These are phyloP conservation scores for Dothideomycetidae sp. DNA, from an alignment of 2,329 filamentous ascomycete species.

Conservation along the genomic window DNA sequence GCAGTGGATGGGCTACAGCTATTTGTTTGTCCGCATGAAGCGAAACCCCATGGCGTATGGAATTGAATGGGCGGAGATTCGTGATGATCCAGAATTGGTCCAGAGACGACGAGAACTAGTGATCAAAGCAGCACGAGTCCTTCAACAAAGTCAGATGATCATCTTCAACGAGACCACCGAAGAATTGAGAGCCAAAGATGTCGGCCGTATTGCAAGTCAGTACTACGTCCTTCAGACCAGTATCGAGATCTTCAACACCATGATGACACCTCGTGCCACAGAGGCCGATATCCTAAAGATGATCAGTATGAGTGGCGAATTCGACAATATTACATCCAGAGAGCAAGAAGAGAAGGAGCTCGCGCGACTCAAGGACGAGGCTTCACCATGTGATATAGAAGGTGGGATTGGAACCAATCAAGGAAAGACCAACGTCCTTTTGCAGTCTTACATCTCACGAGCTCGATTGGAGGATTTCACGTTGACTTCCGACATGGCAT, in stretches of 20 bases:
- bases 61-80: slow-evolving; percentile 84
- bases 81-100: slow-evolving; percentile 76
- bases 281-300: slow-evolving; percentile 91
- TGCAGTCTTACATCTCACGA: slow-evolving; percentile 87
- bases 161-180: slow-evolving; percentile 94
- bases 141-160: slow-evolving; percentile 96
- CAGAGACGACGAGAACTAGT: slow-evolving; percentile 73
- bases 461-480: slow-evolving; percentile 87
- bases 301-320: slow-evolving; percentile 96
- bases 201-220: slow-evolving; percentile 92
- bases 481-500: slow-evolving; percentile 77
- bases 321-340: slow-evolving; percentile 88
- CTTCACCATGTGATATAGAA: slow-evolving; percentile 63
- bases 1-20: slow-evolving; percentile 96
- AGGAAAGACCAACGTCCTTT: slow-evolving; percentile 85
- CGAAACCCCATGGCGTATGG: slow-evolving; percentile 83
- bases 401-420: slow-evolving; percentile 54
- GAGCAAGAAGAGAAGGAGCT: slow-evolving; percentile 85
- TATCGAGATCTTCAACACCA: slow-evolving; percentile 87
- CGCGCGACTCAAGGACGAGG: slow-evolving; percentile 53
- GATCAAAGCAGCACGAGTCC: slow-evolving; percentile 70
- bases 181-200: slow-evolving; percentile 83
- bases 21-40: slow-evolving; percentile 92
- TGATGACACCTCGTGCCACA: slow-evolving; percentile 75
- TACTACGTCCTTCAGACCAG: slow-evolving; percentile 91